Evolutionary conservation across 2,329 filamentous ascomycete species (phyloP).

Genomic region (Hypoxylon sp.): DNA sequence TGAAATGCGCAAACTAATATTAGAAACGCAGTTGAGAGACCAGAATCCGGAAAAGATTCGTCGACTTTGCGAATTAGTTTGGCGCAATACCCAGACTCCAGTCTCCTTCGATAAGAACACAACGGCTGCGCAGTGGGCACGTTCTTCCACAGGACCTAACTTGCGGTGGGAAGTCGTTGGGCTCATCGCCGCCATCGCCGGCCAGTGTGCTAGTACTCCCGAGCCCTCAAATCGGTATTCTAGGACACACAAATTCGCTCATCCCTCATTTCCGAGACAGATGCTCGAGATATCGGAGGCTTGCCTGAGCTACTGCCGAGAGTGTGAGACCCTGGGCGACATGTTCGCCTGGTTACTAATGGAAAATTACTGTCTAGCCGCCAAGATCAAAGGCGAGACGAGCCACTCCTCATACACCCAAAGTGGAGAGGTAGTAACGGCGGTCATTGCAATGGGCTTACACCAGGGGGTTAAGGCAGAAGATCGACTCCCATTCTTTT

Average conservation of each 20-base stretch:
- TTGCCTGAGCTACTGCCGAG: slow-evolving; percentile 54
- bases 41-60: slow-evolving; percentile 55
- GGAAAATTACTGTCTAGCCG: slow-evolving; percentile 48
- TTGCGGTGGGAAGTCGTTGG: slow-evolving; percentile 57
- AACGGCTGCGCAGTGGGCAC: slow-evolving; percentile 51
- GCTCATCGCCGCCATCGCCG: slow-evolving; percentile 52
- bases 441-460: slow-evolving; percentile 54
- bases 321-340: slow-evolving; percentile 54
- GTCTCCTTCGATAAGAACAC: slow-evolving; percentile 51
- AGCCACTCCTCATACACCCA: slow-evolving; percentile 53
- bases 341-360: slow-evolving; percentile 54
- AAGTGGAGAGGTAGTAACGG: slow-evolving; percentile 51
- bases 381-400: slow-evolving; percentile 50
- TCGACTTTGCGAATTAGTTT: slow-evolving; percentile 53
- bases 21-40: slow-evolving; percentile 45
- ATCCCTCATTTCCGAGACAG: slow-evolving; percentile 49
- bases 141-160: slow-evolving; percentile 50
- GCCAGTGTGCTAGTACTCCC: slow-evolving; percentile 49
- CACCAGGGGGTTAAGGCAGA: slow-evolving; percentile 53
- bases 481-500: slow-evolving; percentile 53
- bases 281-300: slow-evolving; percentile 52
- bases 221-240: slow-evolving; percentile 50
- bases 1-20: slow-evolving; percentile 8
- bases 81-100: slow-evolving; percentile 55
- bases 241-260: slow-evolving; percentile 49